Evolutionary conservation across 2,329 filamentous ascomycete genomes (phyloP).

Genomic region (Exophiala aquamarina): DNA sequence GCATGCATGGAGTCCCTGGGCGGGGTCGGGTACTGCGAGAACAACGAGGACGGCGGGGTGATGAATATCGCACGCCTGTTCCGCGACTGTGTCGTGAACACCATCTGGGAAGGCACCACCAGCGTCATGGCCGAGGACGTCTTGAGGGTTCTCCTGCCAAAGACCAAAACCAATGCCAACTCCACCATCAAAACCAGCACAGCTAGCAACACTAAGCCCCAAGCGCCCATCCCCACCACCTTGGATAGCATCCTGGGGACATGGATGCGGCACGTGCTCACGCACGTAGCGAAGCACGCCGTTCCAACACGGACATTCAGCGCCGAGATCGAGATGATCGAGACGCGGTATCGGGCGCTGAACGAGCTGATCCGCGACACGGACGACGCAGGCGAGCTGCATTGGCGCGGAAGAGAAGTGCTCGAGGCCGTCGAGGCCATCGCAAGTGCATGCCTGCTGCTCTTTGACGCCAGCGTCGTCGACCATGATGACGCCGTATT

Average conservation of each 20-base stretch:
- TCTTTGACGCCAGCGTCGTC: slow-evolving; percentile 37
- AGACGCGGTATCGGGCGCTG: slow-evolving; percentile 12
- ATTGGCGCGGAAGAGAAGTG: slow-evolving; percentile 16
- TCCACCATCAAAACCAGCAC: not conserved
- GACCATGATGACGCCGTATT: slow-evolving; percentile 35
- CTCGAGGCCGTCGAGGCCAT: slow-evolving; percentile 28
- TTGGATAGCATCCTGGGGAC: slow-evolving; percentile 13
- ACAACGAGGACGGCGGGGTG: slow-evolving; percentile 50
- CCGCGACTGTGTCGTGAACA: slow-evolving; percentile 62
- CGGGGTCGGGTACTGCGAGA: slow-evolving; percentile 35
- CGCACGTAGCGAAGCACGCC: not conserved
- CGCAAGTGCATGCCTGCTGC: slow-evolving; percentile 36
- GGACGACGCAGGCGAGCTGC: slow-evolving; percentile 4
- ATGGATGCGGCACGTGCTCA: slow-evolving; percentile 13
- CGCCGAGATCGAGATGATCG: slow-evolving; percentile 6
- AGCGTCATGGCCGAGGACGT: slow-evolving; percentile 51
- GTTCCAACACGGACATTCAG: not conserved
- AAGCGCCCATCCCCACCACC: too few relatives aligned
- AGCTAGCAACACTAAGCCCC: too few relatives aligned
- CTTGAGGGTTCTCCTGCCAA: slow-evolving; percentile 10
- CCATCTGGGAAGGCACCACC: slow-evolving; percentile 72
- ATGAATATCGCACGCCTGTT: slow-evolving; percentile 66
- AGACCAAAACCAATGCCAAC: slow-evolving; percentile 11
- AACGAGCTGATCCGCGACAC: slow-evolving; percentile 7
- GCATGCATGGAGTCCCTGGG: slow-evolving; percentile 35